Evolutionary conservation across 495 filamentous ascomycete genomes (phyloP).

Genomic region (Penicillium waksmanii): DNA sequence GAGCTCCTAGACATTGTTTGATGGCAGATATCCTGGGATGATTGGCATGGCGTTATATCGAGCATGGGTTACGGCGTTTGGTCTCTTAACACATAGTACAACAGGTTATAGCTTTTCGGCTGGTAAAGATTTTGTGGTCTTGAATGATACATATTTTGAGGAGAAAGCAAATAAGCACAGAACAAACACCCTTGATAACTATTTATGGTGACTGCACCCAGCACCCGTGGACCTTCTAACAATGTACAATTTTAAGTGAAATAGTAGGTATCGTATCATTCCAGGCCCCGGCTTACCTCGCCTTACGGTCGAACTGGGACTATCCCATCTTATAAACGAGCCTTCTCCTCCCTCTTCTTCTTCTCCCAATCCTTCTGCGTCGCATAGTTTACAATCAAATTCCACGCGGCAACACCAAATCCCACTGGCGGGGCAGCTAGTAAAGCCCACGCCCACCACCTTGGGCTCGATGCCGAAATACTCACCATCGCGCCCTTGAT

Average conservation of each 20-base stretch:
- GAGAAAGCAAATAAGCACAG: no score
- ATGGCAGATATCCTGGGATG: constrained; percentile 11
- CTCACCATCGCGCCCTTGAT: constrained; percentile 63
- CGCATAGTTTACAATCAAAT: constrained; percentile 66
- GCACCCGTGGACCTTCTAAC: background rate
- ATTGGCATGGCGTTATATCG: constrained; percentile 12
- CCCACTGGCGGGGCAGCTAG: constrained; percentile 74
- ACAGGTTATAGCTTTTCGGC: background rate
- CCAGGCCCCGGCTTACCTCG: no score
- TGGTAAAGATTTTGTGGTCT: background rate
- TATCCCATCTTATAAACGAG: constrained; percentile 56
- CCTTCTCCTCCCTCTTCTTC: constrained; percentile 67
- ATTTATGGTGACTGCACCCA: background rate
- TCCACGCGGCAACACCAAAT: constrained; percentile 64
- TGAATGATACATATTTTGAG: no score
- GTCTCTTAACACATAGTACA: background rate
- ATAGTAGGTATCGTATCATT: background rate
- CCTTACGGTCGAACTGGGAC: no score
- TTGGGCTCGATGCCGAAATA: constrained; percentile 64
- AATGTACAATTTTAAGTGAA: background rate
- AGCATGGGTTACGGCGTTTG: constrained; percentile 19
- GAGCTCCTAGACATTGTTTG: constrained; percentile 17
- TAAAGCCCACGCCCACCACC: constrained; percentile 81
- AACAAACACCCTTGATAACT: background rate
- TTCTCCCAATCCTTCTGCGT: constrained; percentile 71